Conservation (phyloP, 352 stramenopile species). For the Blastocystis sp. region DNA sequence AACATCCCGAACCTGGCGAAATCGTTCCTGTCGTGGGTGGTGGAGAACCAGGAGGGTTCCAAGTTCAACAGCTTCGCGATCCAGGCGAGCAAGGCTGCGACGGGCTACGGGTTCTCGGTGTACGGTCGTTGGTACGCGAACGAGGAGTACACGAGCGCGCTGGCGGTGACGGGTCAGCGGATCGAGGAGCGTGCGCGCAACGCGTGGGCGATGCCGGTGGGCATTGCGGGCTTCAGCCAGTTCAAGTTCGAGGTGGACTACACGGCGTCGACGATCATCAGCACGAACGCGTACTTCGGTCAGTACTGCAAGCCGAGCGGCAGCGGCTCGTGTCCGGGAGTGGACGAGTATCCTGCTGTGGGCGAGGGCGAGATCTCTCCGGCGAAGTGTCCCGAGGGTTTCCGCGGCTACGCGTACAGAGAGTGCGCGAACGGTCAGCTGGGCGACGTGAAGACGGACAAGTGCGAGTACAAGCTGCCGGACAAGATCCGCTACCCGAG, state of each 20-base stretch:
- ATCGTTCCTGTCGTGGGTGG: constrained; percentile 8
- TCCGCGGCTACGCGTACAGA: constrained; percentile 59
- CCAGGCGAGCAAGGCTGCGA: constrained; percentile 11
- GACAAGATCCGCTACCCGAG: constrained; percentile 16
- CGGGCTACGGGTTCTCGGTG: constrained; percentile 8
- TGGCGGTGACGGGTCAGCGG: neutral
- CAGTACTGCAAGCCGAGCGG: constrained; percentile 30
- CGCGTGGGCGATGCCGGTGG: neutral
- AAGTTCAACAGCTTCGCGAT: constrained; percentile 21
- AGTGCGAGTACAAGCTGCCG: constrained; percentile 10
- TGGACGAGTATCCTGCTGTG: constrained; percentile 37
- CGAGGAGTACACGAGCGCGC: neutral
- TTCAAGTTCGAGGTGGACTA: constrained; percentile 17
- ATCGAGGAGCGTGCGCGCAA: neutral
- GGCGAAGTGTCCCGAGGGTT: constrained; percentile 34
- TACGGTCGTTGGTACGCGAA: neutral
- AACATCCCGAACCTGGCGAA: neutral
- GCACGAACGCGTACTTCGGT: neutral
- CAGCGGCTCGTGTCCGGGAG: neutral
- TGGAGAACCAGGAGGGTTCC: constrained; percentile 56
- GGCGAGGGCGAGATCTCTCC: constrained; percentile 45
- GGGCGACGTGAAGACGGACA: constrained; percentile 35
- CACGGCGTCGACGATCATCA: neutral
- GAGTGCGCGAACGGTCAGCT: constrained; percentile 13
- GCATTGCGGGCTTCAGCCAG: constrained; percentile 13